A percentile compares a stretch with the other conserved stretches of the same genome.
phyloP scores from a whole-genome alignment of 2,329 filamentous ascomycete genomes.

The Beauveria sp. region DNA sequence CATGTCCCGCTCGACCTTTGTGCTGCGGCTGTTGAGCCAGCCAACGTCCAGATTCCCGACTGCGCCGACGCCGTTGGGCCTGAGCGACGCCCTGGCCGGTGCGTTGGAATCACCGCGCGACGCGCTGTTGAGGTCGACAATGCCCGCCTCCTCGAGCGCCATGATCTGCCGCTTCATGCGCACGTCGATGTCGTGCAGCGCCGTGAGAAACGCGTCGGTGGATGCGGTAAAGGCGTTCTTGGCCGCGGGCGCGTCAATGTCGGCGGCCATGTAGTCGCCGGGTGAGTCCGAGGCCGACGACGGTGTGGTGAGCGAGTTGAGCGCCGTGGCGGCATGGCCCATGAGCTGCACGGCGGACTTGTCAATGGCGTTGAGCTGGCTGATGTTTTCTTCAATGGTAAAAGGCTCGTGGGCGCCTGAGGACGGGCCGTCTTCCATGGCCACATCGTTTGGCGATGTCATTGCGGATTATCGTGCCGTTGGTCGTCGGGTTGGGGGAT shows the following conservation, averaged over 20 bases:
- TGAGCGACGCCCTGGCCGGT: conserved; percentile 36
- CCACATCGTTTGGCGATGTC: conserved; percentile 24
- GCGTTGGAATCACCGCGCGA: conserved; percentile 25
- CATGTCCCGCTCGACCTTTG: conserved; percentile 74
- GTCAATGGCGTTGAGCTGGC: conserved; percentile 74
- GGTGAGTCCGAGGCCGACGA: conserved; percentile 12
- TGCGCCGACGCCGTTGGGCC: conserved; percentile 48
- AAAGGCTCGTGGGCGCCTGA: conserved; percentile 43
- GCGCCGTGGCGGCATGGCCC: conserved; percentile 37
- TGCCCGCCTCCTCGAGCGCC: conserved; percentile 72
- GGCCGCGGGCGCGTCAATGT: conserved; percentile 39
- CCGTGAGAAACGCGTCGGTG: conserved; percentile 61
- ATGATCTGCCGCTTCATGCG: conserved; percentile 59
- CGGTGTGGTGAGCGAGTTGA: conserved; percentile 36
- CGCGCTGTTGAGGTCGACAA: conserved; percentile 47
- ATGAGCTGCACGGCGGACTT: conserved; percentile 39
- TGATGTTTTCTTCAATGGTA: conserved; percentile 68
- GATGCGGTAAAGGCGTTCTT: conserved; percentile 50
- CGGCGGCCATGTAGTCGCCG: conserved; percentile 15
- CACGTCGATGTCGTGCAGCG: conserved; percentile 67
- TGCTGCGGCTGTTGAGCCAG: conserved; percentile 80
- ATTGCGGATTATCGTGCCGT: conserved; percentile 16
- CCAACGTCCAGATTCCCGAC: conserved; percentile 69
- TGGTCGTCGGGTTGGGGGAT: background rate
- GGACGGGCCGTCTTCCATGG: conserved; percentile 21